These are phyloP conservation scores for Trypanosomatidae sp. DNA, from an alignment of 208 protist species.

Conservation along the genomic window DNA sequence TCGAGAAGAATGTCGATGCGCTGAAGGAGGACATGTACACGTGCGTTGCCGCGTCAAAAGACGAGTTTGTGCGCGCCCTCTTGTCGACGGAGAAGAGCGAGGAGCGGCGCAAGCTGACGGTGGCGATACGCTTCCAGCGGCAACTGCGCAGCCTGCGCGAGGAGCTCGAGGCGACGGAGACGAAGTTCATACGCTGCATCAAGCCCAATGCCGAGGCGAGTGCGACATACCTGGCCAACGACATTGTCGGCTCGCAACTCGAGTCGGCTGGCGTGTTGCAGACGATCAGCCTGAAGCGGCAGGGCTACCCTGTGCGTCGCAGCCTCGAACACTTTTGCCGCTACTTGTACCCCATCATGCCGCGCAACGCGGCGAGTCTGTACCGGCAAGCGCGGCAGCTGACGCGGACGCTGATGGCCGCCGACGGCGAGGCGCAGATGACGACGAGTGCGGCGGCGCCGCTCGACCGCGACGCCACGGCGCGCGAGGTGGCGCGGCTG, in stretches of 20 bases:
- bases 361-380: constrained; percentile 11
- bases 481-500: too few relatives aligned
- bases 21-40: constrained; percentile 77
- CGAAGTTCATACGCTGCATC: constrained; percentile 92
- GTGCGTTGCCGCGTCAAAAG: constrained; percentile 20
- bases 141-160: constrained; percentile 60
- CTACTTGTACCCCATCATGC: constrained; percentile 73
- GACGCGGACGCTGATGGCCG: not conserved
- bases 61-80: constrained; percentile 50
- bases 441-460: too few relatives aligned
- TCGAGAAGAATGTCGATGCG: constrained; percentile 87
- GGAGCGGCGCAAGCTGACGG: constrained; percentile 56
- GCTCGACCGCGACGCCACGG: too few relatives aligned
- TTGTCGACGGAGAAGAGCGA: constrained; percentile 21
- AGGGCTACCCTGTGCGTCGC: constrained; percentile 82
- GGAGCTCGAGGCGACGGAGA: constrained; percentile 76
- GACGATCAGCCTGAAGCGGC: constrained; percentile 84
- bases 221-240: constrained; percentile 47
- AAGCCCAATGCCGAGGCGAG: constrained; percentile 82
- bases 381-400: constrained; percentile 18
- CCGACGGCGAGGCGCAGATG: too few relatives aligned
- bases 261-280: constrained; percentile 84
- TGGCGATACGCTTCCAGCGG: constrained; percentile 66
- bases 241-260: constrained; percentile 76
- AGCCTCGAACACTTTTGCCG: constrained; percentile 57